Conservation (phyloP, 75 land plant species). For the Cunninghamia lanceolata region DNA sequence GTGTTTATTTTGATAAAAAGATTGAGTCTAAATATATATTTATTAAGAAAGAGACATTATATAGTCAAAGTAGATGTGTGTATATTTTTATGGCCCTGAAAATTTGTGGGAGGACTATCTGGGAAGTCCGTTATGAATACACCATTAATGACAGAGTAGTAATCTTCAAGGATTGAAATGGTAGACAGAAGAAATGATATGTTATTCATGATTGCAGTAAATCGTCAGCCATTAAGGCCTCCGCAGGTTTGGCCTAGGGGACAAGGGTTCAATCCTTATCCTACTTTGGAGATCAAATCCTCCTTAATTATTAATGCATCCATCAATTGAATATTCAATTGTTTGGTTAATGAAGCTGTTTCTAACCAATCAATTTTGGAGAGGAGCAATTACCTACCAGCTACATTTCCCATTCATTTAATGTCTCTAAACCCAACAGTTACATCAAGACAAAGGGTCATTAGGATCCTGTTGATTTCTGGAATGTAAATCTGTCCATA, state of each 20-base stretch:
- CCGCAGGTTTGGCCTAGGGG: constrained; percentile 7
- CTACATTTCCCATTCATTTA: constrained; percentile 55
- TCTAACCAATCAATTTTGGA: neutral
- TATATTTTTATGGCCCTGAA: too few species aligned
- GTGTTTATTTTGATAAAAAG: too few species aligned
- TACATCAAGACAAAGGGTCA: constrained; percentile 53
- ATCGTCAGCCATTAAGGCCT: neutral
- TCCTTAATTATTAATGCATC: constrained; percentile 18
- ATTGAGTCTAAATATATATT: too few species aligned
- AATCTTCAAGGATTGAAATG: constrained; percentile 17
- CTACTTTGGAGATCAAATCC: constrained; percentile 29
- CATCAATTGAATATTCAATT: neutral
- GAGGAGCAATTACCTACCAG: constrained; percentile 25
- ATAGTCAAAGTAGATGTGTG: too few species aligned
- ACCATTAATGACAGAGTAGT: constrained; percentile 18
- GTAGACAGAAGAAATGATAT: constrained; percentile 29
- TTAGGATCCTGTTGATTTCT: constrained; percentile 67
- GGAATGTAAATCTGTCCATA: constrained; percentile 79
- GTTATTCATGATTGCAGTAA: constrained; percentile 35
- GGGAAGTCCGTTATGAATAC: constrained; percentile 26
- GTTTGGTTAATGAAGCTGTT: neutral
- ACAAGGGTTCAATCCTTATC: constrained; percentile 22
- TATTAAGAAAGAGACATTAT: too few species aligned
- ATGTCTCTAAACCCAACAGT: constrained; percentile 52
- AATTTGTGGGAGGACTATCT: neutral